Percentiles rank a stretch among this genome's conserved stretches.
Evolutionary conservation across 2,329 filamentous ascomycete genomes (phyloP).

Genomic region (Alternaria ethzedia): DNA sequence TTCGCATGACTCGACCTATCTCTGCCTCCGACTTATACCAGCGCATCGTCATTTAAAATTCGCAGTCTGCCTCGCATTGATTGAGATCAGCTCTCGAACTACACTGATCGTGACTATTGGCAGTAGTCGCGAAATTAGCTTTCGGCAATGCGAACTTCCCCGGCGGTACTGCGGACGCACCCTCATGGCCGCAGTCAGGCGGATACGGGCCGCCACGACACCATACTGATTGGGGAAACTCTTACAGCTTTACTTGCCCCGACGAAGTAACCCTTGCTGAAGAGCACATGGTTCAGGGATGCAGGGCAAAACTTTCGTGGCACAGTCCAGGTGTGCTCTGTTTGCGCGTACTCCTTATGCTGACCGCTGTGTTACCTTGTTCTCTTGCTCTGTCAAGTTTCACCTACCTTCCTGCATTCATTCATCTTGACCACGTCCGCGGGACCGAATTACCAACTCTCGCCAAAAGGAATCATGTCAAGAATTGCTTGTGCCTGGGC

Average conservation of each 20-base stretch:
- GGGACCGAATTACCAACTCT: background rate
- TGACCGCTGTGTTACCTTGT: constrained; percentile 5
- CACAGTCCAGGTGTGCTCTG: constrained; percentile 6
- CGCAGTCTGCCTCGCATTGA: background rate
- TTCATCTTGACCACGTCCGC: background rate
- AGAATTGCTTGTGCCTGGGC: constrained; percentile 20
- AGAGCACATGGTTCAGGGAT: background rate
- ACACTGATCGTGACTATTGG: background rate
- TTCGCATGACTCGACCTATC: background rate
- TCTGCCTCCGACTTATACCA: background rate
- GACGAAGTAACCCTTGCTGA: background rate
- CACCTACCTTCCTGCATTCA: background rate
- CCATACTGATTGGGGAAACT: background rate
- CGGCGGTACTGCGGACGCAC: constrained; percentile 1
- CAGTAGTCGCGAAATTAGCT: background rate
- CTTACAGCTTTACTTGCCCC: background rate
- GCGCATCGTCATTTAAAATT: background rate
- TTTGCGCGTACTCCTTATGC: background rate
- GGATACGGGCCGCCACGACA: constrained; percentile 4
- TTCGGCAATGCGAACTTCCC: constrained; percentile 1
- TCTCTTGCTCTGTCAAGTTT: background rate
- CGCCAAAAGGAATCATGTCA: constrained; percentile 8
- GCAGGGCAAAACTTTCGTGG: background rate
- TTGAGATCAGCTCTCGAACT: constrained; percentile 2
- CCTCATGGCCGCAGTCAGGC: constrained; percentile 1